Evolutionary conservation across 768 basidiomycete genomes (phyloP).

Genomic region (Pleurotus giganteus): DNA sequence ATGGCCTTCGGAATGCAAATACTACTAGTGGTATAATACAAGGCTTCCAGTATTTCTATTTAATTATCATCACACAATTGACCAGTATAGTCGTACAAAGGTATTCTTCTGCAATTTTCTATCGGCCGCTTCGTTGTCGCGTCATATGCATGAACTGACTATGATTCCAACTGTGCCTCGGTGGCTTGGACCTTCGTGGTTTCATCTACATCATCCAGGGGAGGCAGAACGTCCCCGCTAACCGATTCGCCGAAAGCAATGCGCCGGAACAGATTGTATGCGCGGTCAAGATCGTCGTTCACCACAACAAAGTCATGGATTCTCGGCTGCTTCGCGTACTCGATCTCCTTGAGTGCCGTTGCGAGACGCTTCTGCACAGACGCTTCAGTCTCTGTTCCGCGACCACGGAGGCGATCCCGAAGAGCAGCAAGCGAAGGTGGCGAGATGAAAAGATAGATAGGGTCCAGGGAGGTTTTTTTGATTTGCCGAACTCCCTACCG

Average conservation of each 20-base stretch:
- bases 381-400: constrained; percentile 82
- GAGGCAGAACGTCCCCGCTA: constrained; percentile 63
- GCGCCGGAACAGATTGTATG: constrained; percentile 73
- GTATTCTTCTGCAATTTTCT: too few species aligned
- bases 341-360: constrained; percentile 77
- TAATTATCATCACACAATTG: too few species aligned
- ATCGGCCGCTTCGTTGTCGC: too few species aligned
- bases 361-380: constrained; percentile 73
- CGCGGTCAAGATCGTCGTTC: constrained; percentile 85
- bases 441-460: constrained; percentile 89
- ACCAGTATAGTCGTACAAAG: too few species aligned
- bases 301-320: constrained; percentile 83
- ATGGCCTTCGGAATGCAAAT: too few species aligned
- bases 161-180: neutral
- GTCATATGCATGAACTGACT: neutral
- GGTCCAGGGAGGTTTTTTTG: constrained; percentile 76
- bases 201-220: constrained; percentile 43
- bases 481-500: constrained; percentile 88
- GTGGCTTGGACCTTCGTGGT: neutral
- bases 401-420: constrained; percentile 63
- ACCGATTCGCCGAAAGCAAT: constrained; percentile 71
- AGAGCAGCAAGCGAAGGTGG: constrained; percentile 80
- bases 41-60: too few species aligned
- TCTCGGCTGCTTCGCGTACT: constrained; percentile 74
- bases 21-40: too few species aligned